These are phyloP conservation scores for Penicillium sp. DNA, from an alignment of 2,329 filamentous ascomycete genomes.

Conservation along the genomic window DNA sequence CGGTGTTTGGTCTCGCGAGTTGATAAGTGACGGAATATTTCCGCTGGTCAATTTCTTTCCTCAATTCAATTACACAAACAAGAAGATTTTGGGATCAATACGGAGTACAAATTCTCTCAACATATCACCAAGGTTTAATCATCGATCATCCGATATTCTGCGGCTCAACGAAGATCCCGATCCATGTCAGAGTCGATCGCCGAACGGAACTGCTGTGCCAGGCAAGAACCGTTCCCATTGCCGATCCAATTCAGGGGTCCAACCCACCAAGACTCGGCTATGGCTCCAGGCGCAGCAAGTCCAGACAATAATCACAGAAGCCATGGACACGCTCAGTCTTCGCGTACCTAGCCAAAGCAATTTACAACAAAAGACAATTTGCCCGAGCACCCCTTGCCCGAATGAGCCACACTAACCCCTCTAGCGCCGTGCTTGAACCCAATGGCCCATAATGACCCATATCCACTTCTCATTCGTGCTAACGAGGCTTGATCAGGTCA, in stretches of 20 bases:
- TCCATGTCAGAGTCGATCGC: not conserved
- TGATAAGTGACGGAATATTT: not conserved
- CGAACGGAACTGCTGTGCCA: not conserved
- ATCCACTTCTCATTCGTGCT: not conserved
- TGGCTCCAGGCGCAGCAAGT: not conserved
- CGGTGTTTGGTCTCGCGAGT: not conserved
- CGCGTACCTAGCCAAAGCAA: too few species aligned
- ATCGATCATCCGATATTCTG: not conserved
- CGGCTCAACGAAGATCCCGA: conserved; percentile 2
- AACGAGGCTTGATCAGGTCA: conserved; percentile 9
- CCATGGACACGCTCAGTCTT: not conserved
- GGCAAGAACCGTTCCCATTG: not conserved
- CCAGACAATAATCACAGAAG: not conserved
- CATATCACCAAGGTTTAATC: not conserved
- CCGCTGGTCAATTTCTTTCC: not conserved
- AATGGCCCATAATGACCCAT: not conserved
- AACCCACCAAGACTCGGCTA: not conserved
- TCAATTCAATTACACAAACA: not conserved
- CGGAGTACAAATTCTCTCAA: too few species aligned
- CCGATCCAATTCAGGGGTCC: not conserved
- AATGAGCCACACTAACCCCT: not conserved
- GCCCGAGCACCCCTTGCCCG: not conserved
- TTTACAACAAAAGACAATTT: not conserved
- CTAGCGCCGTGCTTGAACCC: not conserved
- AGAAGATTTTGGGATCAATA: too few species aligned